Evolutionary conservation across 352 stramenopile species (phyloP), one percentile per base, ranked within the genome.

Genomic region (Blastocystis sp.): DNA sequence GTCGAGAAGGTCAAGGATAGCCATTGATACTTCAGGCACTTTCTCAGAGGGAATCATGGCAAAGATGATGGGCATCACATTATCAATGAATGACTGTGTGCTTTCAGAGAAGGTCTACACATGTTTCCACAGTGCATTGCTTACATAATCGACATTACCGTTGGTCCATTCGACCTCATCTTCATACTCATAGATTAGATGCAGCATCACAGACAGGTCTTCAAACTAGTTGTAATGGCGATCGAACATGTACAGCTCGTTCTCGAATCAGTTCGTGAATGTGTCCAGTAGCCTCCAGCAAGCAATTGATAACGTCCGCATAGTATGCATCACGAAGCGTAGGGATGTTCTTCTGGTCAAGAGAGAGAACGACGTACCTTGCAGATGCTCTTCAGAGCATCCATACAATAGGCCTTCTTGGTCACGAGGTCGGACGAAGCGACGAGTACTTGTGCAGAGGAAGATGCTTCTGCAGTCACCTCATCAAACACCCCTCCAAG

Each of bases 131-230:
- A 3, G 1, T 0, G 0, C 2, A 29, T 43, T 43, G 39, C 43
- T 5, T 15, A 84, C 73, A 43, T 84, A 84, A 45, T 84, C 73
- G 56, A 53, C 41, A 6, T 84, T 39, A 18, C 73, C 73, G 37
- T 84, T 23, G 26, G 59, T 53, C 73, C 73, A 84, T 23, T 84
- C 73, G 4, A 84, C 50, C 41, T 84, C 73, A 23, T 84, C 55
- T 45, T 66, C 73, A 43, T 41, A 41, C 7, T 64, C 8, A 37
- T 84, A 84, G 29, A 84, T 55, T 8, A 84, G 23, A 15, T 84
- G 5, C 3, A 84, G 13, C 45, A 84, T 66, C 56, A 34, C n/a
- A 7, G 50, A 29, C 3, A 84, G 73, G 5, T 53, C 73, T 43
- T 84, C 23, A 45, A 54, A 84, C 73, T 84, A 63, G 20, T 7